Base-by-base conservation (phyloP, 2,329 filamentous ascomycete species). In the Sarocladium kiliense region DNA sequence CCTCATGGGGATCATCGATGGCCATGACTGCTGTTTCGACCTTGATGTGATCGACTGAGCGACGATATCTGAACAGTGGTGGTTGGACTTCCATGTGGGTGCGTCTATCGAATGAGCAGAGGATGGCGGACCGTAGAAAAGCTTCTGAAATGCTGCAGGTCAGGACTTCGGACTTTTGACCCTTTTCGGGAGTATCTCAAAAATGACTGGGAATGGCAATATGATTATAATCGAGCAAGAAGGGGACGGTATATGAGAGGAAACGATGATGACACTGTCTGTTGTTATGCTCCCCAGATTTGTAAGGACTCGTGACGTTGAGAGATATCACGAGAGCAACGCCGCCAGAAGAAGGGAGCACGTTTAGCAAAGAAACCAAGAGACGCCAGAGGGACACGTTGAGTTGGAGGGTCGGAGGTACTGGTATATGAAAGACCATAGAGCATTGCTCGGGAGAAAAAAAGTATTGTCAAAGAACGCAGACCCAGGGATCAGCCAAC, bases 401-500 rank as follows among this genome's bases (percentile, higher is more conserved):
- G n/a, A n/a, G 30, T 9, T 12, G 26, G 47, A 9, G 26, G 47
- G 26, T 23, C 3, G n/a, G 27, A 19, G 5, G 11, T 47, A 3
- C n/a, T 36, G 47, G 36, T 51, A 51, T 51, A 36, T 21, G 27
- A 51, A 51, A 51, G 27, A 36, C 12, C 18, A 21, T 36, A 16
- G n/a, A 51, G 16, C 47, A 47, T n/a, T n/a, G n/a, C n/a, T n/a
- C n/a, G n/a, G 14, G 27, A 16, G 27, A 11, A 26, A 23, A 36
- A 21, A 51, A 51, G 27, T 23, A 51, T 51, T 16, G 47, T 34
- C 47, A 51, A 51, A 51, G 47, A 36, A 36, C 26, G 4, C 5
- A 27, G 2, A 23, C 18, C 44, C 44, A 47, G 21, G 25, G 10
- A n/a, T 30, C 23, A 27, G 44, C 23, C 25, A 47, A 47, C 12